Conservation (phyloP, 2,329 filamentous ascomycete species). For the Pezicula neosporulosa region DNA sequence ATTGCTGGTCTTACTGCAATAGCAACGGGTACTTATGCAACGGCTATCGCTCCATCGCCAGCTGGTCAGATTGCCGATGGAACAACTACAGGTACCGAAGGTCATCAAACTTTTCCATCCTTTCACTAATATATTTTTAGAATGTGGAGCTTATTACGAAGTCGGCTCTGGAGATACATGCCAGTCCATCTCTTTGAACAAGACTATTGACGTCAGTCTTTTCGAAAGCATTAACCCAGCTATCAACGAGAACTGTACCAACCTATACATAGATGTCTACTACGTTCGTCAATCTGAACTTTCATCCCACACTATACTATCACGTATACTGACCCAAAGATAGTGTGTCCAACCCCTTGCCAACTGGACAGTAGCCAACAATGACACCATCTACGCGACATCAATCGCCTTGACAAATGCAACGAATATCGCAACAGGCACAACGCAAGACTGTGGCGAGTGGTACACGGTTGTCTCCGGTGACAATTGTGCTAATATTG, state of each 20-base stretch:
- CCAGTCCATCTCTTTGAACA: neutral
- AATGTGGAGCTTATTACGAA: neutral
- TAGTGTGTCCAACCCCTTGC: neutral
- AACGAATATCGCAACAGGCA: conserved; percentile 8
- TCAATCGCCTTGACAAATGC: neutral
- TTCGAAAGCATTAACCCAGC: neutral
- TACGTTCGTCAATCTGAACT: neutral
- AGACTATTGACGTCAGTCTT: neutral
- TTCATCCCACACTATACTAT: no score
- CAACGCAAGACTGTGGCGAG: conserved; percentile 9
- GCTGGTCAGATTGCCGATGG: neutral
- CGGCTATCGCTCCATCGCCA: neutral
- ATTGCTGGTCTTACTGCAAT: neutral
- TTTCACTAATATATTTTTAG: neutral
- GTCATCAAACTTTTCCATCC: neutral
- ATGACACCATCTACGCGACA: neutral
- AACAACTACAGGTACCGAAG: neutral
- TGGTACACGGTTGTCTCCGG: conserved; percentile 13
- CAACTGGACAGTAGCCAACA: neutral
- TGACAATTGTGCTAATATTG: conserved; percentile 2
- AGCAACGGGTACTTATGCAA: neutral
- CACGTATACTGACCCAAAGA: no score
- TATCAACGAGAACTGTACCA: neutral
- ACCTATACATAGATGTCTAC: neutral
- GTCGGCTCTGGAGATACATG: neutral